Percentiles rank a stretch among this genome's conserved stretches.
Evolutionary conservation across 306 rosid genomes (phyloP).

Genomic region (Vigna radiata): DNA sequence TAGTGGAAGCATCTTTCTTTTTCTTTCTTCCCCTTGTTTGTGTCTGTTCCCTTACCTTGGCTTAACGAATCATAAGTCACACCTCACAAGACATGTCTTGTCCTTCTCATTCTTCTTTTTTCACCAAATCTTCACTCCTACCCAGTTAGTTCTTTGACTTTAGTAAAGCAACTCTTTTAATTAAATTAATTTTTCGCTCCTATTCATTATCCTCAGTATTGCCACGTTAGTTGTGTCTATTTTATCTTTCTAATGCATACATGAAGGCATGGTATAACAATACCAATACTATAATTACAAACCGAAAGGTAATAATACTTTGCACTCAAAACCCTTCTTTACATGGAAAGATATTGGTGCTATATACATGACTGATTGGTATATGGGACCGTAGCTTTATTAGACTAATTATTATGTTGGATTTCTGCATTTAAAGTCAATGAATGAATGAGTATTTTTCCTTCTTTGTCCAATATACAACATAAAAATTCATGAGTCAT

Average conservation of each 20-base stretch:
- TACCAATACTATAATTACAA: neutral
- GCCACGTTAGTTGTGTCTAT: neutral
- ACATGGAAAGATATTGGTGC: neutral
- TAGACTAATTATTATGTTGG: too few species aligned
- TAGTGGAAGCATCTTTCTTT: slow-evolving; percentile 62
- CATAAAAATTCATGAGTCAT: too few species aligned
- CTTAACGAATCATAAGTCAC: slow-evolving; percentile 26
- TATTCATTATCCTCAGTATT: neutral
- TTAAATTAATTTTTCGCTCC: neutral
- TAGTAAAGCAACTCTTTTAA: neutral
- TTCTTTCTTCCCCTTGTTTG: neutral
- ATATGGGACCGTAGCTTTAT: too few species aligned
- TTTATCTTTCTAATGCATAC: neutral
- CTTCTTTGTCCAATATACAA: too few species aligned
- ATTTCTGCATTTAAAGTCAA: too few species aligned
- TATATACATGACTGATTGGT: neutral
- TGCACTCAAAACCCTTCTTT: neutral
- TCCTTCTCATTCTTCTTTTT: slow-evolving; percentile 34
- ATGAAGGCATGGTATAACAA: neutral
- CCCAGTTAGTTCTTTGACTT: neutral
- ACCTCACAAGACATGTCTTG: slow-evolving; percentile 23
- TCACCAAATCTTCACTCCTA: slow-evolving; percentile 14
- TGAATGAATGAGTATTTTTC: too few species aligned
- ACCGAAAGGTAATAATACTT: slow-evolving; percentile 2
- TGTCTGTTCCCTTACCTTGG: neutral